Evolutionary conservation across 306 rosid genomes (phyloP).

Genomic region (Boehmeria nivea): DNA sequence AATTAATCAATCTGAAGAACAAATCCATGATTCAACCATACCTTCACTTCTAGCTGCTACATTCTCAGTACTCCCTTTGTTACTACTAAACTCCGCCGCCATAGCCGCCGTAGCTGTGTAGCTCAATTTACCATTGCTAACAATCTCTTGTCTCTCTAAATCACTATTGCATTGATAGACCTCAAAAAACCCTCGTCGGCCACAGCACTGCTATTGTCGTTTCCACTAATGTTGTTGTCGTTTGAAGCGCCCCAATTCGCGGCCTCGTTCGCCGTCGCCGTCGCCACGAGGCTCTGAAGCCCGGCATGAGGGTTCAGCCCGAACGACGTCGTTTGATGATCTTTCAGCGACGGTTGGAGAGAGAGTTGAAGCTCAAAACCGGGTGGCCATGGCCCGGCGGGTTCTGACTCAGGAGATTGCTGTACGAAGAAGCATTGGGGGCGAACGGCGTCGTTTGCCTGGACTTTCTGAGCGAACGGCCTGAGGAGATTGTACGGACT

Average conservation of each 20-base stretch:
- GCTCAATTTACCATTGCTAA: conserved; percentile 28
- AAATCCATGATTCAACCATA: conserved; percentile 94
- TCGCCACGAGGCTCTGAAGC: conserved; percentile 15
- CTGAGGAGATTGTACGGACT: conserved; percentile 41
- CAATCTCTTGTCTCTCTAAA: no score
- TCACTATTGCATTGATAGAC: conserved; percentile 21
- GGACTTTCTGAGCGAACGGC: conserved; percentile 65
- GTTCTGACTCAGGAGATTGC: no score
- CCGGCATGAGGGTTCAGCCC: conserved; percentile 7
- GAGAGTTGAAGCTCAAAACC: conserved; percentile 48
- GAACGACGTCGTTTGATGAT: no score
- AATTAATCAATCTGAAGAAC: conserved; percentile 65
- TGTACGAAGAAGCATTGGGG: not conserved
- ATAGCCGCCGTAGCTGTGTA: conserved; percentile 34
- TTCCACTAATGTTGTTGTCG: conserved; percentile 11
- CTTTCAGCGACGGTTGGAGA: no score
- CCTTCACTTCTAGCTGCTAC: conserved; percentile 58
- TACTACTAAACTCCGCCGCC: conserved; percentile 35
- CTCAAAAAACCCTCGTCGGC: conserved; percentile 26
- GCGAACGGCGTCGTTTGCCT: conserved; percentile 4
- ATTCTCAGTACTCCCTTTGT: conserved; percentile 41
- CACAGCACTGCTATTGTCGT: conserved; percentile 9
- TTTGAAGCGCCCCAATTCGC: conserved; percentile 4
- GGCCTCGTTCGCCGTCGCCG: conserved; percentile 1
- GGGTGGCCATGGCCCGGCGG: no score